These are phyloP conservation scores for Cladosporium sp. DNA, from an alignment of 2,329 filamentous ascomycete genomes.

Conservation along the genomic window DNA sequence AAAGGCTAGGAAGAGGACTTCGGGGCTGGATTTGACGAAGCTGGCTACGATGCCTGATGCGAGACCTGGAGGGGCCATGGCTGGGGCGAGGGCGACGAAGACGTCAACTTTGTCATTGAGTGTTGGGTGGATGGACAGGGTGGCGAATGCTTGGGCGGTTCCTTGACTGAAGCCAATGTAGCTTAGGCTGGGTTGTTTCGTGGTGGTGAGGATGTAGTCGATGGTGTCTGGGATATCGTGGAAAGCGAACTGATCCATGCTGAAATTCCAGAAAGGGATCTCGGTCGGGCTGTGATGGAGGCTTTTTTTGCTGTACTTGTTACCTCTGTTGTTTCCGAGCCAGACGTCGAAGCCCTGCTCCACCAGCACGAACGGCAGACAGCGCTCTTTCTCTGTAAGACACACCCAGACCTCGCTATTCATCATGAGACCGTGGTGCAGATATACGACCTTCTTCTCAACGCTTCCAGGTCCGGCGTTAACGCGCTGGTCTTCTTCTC, in stretches of 20 bases:
- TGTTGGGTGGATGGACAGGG: constrained; percentile 83
- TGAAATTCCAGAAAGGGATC: constrained; percentile 89
- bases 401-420: constrained; percentile 99
- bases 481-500: constrained; percentile 73
- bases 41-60: constrained; percentile 88
- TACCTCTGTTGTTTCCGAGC: constrained; percentile 95
- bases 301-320: constrained; percentile 98
- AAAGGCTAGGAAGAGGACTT: constrained; percentile 88
- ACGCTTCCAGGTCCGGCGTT: constrained; percentile 65
- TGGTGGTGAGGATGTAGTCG: constrained; percentile 80
- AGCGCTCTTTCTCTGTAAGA: constrained; percentile 77
- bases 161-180: constrained; percentile 98
- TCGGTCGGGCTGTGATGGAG: constrained; percentile 69
- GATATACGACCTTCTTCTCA: constrained; percentile 81
- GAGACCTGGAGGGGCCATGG: constrained; percentile 90
- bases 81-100: constrained; percentile 91
- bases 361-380: constrained; percentile 81
- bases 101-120: constrained; percentile 92
- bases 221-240: constrained; percentile 96
- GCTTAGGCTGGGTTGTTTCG: constrained; percentile 75
- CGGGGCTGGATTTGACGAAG: constrained; percentile 86
- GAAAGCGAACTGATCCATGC: constrained; percentile 96
- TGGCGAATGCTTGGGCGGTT: constrained; percentile 92
- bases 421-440: constrained; percentile 96
- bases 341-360: constrained; percentile 94